A percentile compares a stretch with the other conserved stretches of the same genome.
Conservation (phyloP, 192 early-diverging fungal genomes). For the Podila epigama region DNA sequence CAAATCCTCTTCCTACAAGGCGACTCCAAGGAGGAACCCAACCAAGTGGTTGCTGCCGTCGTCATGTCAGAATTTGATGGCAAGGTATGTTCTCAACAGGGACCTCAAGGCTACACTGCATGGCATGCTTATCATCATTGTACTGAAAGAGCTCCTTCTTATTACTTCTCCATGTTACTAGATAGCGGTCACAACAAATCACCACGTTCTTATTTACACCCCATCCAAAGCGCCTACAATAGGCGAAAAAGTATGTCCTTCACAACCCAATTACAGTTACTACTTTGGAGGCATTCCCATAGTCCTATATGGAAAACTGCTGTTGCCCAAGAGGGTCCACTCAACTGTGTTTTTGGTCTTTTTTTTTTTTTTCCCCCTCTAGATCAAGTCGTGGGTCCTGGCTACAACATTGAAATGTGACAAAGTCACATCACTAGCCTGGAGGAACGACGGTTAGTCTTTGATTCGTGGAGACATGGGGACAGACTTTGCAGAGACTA, state of each 20-base stretch:
- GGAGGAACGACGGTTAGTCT: slow-evolving; percentile 36
- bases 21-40: slow-evolving; percentile 34
- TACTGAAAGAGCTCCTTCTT: slow-evolving; percentile 1
- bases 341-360: neutral
- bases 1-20: slow-evolving; percentile 48
- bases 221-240: slow-evolving; percentile 5
- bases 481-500: too few species aligned
- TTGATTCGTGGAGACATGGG: neutral
- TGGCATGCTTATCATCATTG: slow-evolving; percentile 6
- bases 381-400: slow-evolving; percentile 29
- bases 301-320: too few species aligned
- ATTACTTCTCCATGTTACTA: neutral
- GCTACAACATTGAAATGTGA: slow-evolving; percentile 18
- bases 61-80: slow-evolving; percentile 49
- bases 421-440: slow-evolving; percentile 27
- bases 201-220: slow-evolving; percentile 38
- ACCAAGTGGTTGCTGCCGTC: slow-evolving; percentile 47
- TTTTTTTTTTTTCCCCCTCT: neutral
- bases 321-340: too few species aligned
- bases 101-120: neutral
- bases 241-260: slow-evolving; percentile 27
- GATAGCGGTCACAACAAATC: slow-evolving; percentile 41
- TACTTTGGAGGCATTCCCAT: too few species aligned
- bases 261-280: too few species aligned
- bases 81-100: slow-evolving; percentile 42